phyloP scores from a whole-genome alignment of 2,329 filamentous ascomycete species.

The Fusarium mundagurra region DNA sequence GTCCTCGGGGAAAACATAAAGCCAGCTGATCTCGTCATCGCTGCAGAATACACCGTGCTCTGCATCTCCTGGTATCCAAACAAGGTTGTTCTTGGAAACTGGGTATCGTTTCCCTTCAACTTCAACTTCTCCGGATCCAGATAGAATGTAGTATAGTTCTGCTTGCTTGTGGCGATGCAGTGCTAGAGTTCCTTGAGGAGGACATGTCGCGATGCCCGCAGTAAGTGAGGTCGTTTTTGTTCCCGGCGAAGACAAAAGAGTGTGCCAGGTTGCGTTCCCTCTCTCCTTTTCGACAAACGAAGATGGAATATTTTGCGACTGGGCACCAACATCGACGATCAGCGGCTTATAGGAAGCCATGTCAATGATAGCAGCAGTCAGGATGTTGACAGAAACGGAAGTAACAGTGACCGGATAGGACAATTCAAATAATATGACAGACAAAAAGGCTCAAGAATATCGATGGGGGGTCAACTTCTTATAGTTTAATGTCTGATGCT shows the following conservation, averaged over 20 bases:
- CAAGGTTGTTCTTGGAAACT: constrained; percentile 26
- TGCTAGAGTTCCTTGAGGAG: constrained; percentile 30
- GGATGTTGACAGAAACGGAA: neutral
- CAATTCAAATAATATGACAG: neutral
- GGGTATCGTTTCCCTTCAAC: constrained; percentile 21
- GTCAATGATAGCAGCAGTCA: too few relatives aligned
- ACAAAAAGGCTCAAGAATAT: neutral
- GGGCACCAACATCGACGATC: constrained; percentile 10
- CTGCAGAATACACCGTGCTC: constrained; percentile 39
- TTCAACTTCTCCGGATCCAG: constrained; percentile 36
- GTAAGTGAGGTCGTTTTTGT: constrained; percentile 23
- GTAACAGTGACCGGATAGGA: too few relatives aligned
- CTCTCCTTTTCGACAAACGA: constrained; percentile 13
- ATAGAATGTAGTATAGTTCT: constrained; percentile 42
- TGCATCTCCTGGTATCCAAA: constrained; percentile 40
- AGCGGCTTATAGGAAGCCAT: constrained; percentile 17
- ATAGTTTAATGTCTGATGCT: neutral
- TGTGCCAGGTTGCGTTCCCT: constrained; percentile 39
- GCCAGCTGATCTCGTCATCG: constrained; percentile 29
- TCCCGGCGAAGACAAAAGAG: constrained; percentile 26
- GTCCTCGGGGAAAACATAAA: constrained; percentile 40
- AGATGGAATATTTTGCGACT: neutral
- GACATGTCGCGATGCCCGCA: constrained; percentile 37
- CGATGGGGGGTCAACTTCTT: neutral
- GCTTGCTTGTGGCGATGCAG: constrained; percentile 41